Percentiles rank a stretch among this genome's conserved stretches.
Conservation (phyloP, 495 filamentous ascomycete species). For the Penicillium robsamsonii region DNA sequence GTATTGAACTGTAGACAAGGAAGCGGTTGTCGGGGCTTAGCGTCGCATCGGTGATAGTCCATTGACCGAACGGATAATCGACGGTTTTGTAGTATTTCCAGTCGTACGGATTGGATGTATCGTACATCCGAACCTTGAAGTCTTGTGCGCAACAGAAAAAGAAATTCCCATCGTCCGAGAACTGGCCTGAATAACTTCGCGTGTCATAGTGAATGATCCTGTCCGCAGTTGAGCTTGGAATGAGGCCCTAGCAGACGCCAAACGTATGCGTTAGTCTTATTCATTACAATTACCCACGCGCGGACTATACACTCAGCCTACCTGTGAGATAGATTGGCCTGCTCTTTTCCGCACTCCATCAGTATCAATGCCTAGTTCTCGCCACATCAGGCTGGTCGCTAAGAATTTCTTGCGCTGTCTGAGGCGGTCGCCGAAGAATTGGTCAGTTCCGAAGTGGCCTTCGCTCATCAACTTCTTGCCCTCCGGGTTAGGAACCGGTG, state of each 20-base stretch:
- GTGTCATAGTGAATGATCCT: conserved; percentile 83
- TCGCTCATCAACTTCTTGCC: conserved; percentile 75
- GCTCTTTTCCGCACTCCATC: conserved; percentile 51
- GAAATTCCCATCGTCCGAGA: conserved; percentile 95
- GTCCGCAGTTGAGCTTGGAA: conserved; percentile 74
- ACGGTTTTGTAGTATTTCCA: conserved; percentile 97
- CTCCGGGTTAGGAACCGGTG: conserved; percentile 73
- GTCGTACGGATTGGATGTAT: conserved; percentile 91
- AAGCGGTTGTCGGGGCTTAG: conserved; percentile 90
- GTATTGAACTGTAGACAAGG: conserved; percentile 85
- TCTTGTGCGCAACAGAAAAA: conserved; percentile 95
- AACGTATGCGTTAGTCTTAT: background rate
- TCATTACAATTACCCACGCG: no score
- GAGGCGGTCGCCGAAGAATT: conserved; percentile 47
- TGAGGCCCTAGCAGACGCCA: conserved; percentile 45
- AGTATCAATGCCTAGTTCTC: conserved; percentile 69
- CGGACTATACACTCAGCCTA: conserved; percentile 27
- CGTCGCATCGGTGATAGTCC: conserved; percentile 94
- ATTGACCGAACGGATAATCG: conserved; percentile 77
- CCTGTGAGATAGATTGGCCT: conserved; percentile 65
- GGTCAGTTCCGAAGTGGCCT: conserved; percentile 70
- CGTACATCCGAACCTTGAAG: conserved; percentile 93
- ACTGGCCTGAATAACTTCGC: conserved; percentile 92
- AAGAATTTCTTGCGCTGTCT: conserved; percentile 59
- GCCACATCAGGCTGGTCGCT: conserved; percentile 66